A percentile compares a stretch with the other conserved stretches of the same genome.
phyloP scores from a whole-genome alignment of 1,284 basidiomycete genomes.

The Anthracocystis panici-leucophaei region DNA sequence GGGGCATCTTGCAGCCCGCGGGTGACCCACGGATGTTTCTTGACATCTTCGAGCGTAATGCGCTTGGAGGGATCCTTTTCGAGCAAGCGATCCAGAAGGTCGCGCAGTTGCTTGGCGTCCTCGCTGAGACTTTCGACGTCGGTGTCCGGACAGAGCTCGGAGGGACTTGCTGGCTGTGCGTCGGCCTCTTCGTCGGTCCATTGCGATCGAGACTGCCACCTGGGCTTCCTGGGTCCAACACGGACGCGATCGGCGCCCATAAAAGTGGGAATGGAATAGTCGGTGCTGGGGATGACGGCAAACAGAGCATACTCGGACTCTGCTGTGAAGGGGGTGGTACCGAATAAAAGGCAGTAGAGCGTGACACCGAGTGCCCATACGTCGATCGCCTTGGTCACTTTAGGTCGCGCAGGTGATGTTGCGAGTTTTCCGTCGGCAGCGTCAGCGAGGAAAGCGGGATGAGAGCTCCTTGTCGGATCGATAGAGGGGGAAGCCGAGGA shows the following conservation, averaged over 20 bases:
- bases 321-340: constrained; percentile 79
- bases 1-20: constrained; percentile 75
- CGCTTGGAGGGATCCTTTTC: constrained; percentile 84
- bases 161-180: constrained; percentile 34
- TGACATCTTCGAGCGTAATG: constrained; percentile 85
- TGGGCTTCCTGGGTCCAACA: constrained; percentile 53
- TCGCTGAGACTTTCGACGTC: constrained; percentile 29
- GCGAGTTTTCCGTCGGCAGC: constrained; percentile 7
- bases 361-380: constrained; percentile 99
- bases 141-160: constrained; percentile 41
- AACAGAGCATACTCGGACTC: constrained; percentile 84
- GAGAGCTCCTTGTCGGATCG: constrained; percentile 9
- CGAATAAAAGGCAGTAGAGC: constrained; percentile 93
- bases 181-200: constrained; percentile 61
- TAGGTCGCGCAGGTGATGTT: constrained; percentile 17
- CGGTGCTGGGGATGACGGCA: constrained; percentile 82
- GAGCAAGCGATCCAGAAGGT: constrained; percentile 81
- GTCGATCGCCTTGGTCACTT: constrained; percentile 91
- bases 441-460: constrained; percentile 10
- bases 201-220: constrained; percentile 50
- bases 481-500: constrained; percentile 49
- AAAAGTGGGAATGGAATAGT: constrained; percentile 78
- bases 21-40: constrained; percentile 82
- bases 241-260: constrained; percentile 81
- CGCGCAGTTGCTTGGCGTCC: constrained; percentile 72